Conservation (phyloP, 306 rosid genomes). For the Cucumis hystrix region DNA sequence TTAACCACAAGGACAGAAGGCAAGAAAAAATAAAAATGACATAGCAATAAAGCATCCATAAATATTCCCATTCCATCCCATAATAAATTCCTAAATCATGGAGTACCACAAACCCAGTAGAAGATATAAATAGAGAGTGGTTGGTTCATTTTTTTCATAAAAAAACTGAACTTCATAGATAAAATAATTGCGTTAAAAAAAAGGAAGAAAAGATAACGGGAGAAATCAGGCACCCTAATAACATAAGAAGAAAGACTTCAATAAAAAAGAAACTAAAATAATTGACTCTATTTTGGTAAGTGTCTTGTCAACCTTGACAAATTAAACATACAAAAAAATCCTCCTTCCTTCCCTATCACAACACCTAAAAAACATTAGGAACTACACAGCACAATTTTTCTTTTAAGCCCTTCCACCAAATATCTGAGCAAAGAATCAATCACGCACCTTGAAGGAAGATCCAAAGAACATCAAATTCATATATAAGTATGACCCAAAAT, state of each 20-base stretch:
- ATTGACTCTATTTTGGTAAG: background rate
- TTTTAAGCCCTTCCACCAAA: background rate
- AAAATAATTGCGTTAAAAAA: background rate
- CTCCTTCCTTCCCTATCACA: background rate
- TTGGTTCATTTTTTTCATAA: background rate
- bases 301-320: background rate
- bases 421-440: background rate
- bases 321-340: background rate
- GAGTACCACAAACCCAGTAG: background rate
- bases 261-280: background rate
- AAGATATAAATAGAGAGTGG: background rate
- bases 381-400: background rate
- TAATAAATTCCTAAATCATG: background rate
- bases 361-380: background rate
- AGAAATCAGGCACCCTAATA: background rate
- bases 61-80: background rate
- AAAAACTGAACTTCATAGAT: background rate
- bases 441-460: background rate
- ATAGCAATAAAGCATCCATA: constrained; percentile 7
- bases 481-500: background rate
- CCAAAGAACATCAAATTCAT: background rate
- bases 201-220: background rate
- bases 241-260: background rate
- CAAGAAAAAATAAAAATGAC: background rate
- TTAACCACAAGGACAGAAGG: background rate